phyloP scores from a whole-genome alignment of 768 basidiomycete species.

The Hericium coralloides region DNA sequence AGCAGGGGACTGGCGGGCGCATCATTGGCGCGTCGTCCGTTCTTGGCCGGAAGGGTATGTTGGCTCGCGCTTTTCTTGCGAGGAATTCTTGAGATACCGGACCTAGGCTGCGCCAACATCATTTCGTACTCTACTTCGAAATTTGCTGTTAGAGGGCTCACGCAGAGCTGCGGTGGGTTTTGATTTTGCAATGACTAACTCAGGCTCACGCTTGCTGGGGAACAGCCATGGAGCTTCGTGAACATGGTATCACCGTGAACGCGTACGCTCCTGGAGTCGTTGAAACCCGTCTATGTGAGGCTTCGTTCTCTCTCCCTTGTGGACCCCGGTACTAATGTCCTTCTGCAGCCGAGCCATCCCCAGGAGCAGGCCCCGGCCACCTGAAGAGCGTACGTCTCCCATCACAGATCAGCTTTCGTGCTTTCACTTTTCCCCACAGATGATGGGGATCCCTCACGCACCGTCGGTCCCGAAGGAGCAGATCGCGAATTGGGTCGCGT shows the following conservation, averaged over 20 bases:
- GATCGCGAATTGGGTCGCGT: neutral
- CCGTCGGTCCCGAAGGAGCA: neutral
- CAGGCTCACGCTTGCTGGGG: neutral
- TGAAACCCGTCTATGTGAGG: slow-evolving; percentile 12
- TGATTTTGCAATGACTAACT: neutral
- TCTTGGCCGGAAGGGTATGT: neutral
- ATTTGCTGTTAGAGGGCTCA: slow-evolving; percentile 23
- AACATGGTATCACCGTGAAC: slow-evolving; percentile 17
- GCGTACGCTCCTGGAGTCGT: slow-evolving; percentile 16
- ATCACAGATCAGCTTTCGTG: neutral
- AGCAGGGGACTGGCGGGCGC: slow-evolving; percentile 17
- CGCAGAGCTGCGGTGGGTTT: slow-evolving; percentile 7
- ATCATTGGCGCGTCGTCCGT: slow-evolving; percentile 12
- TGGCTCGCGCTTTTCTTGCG: neutral
- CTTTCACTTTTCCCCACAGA: neutral
- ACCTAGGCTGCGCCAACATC: slow-evolving; percentile 3
- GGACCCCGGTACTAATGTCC: neutral
- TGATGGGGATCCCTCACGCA: neutral
- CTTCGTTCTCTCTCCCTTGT: neutral
- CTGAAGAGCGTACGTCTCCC: neutral
- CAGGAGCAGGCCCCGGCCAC: neutral
- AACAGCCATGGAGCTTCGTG: slow-evolving; percentile 13
- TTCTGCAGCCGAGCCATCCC: neutral
- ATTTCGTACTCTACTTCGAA: slow-evolving; percentile 23
- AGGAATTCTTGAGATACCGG: neutral